Evolutionary conservation across 176 grass and related monocot species (phyloP).

Genomic region (Rhynchospora breviuscula): DNA sequence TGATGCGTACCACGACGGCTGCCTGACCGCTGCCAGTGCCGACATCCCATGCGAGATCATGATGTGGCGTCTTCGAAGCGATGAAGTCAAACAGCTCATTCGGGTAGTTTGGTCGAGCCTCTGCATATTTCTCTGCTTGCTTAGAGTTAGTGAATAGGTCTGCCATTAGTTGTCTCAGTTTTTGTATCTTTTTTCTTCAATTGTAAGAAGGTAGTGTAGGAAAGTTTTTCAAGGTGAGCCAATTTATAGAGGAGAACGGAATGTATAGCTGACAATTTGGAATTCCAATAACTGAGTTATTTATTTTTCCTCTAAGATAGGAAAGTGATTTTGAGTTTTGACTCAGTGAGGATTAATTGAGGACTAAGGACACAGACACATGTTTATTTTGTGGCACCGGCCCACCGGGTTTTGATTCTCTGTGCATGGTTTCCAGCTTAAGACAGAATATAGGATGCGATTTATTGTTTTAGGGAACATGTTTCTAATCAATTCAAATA

Average conservation of each 20-base stretch:
- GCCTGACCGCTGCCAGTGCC: slow-evolving; percentile 95
- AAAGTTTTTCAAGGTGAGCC: not conserved
- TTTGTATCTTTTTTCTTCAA: not conserved
- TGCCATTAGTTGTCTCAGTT: slow-evolving; percentile 35
- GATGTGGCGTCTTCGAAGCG: slow-evolving; percentile 49
- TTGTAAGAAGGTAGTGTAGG: not conserved
- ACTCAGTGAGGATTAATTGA: not conserved
- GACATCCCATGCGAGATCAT: slow-evolving; percentile 72
- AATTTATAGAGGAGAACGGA: not conserved
- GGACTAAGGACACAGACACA: not conserved
- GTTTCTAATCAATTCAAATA: not conserved
- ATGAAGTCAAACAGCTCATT: slow-evolving; percentile 69
- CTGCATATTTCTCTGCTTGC: slow-evolving; percentile 75
- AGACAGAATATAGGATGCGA: not conserved
- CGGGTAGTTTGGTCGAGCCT: slow-evolving; percentile 62
- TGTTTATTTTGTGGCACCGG: not conserved
- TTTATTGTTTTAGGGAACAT: not conserved
- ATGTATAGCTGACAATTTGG: not conserved
- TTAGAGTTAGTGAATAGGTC: slow-evolving; percentile 61
- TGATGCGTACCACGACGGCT: slow-evolving; percentile 35
- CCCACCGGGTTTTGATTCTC: not conserved
- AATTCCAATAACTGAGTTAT: not conserved
- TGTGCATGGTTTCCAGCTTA: not conserved
- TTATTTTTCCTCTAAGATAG: not conserved
- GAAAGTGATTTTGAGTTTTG: not conserved